Evolutionary conservation across 2,329 filamentous ascomycete genomes (phyloP), one percentile per base, ranked within the genome.

Genomic region (Talaromyces rugulosus): DNA sequence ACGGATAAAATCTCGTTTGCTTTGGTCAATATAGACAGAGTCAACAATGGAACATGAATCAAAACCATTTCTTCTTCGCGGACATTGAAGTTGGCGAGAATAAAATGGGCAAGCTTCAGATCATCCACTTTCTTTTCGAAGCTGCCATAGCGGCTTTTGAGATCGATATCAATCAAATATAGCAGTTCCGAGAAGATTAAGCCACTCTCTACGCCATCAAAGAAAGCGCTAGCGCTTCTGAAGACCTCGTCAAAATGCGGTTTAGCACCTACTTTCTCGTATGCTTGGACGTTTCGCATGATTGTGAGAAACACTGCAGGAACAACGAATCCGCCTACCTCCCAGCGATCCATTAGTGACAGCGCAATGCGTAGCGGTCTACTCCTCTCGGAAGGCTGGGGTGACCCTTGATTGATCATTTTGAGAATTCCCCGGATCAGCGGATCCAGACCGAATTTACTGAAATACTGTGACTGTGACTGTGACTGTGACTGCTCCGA

Each of bases 301-400:
- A 94, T 88, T 3, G 93, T 90, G 14, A 97, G 81, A 71, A 99
- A 98, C 14, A 98, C 85, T 64, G 92, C 88, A 0, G 93, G 91
- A 1, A 98, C 89, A 54, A 99, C 87, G 18, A 94, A 82, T 1
- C 92, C 92, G 33, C 95, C 95, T 66, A 99, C 94, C 74, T 99
- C 95, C 93, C 92, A 98, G 62, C 93, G 88, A 76, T 99, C 95
- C 95, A 99, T 98, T 58, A 99, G 81, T 16, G 96, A 97, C 2
- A 98, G 83, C 70, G 92, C 96, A 65, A 98, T 91, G 61, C 93
- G 88, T 72, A 96, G 97, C 0, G 95, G 94, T 44, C 88, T 87
- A 23, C 92, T 91, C 72, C 88, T 84, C 70, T 96, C 91, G 0
- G 83, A 75, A 0, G 89, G 84, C 60, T 81, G 80, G 5, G 70